Evolutionary conservation across 352 stramenopile genomes (phyloP).

Genomic region (Globisporangium spinosum): DNA sequence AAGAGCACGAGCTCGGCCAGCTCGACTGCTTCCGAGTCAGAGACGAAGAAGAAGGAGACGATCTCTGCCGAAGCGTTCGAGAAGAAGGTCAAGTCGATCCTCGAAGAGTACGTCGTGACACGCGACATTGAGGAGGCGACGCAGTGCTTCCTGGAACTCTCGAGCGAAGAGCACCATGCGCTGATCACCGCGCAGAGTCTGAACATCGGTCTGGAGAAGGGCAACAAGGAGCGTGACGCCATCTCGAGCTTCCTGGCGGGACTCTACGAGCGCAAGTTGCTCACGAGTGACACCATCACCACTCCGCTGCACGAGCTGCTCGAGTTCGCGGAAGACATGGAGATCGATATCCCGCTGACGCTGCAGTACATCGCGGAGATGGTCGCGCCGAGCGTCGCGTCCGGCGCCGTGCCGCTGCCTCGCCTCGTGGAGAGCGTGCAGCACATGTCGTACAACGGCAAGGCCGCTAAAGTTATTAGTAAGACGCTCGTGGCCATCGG

Average conservation of each 20-base stretch:
- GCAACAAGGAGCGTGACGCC: constrained; percentile 53
- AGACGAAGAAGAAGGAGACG: constrained; percentile 4
- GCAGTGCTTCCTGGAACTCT: constrained; percentile 49
- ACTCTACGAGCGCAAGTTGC: constrained; percentile 44
- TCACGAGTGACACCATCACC: constrained; percentile 38
- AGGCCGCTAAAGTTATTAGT: constrained; percentile 58
- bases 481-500: constrained; percentile 40
- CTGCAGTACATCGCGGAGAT: constrained; percentile 69
- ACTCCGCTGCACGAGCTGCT: constrained; percentile 51
- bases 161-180: constrained; percentile 43
- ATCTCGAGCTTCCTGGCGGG: constrained; percentile 51
- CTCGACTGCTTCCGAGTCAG: constrained; percentile 7
- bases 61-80: constrained; percentile 57
- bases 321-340: constrained; percentile 75
- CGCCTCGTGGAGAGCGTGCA: constrained; percentile 43
- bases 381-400: constrained; percentile 54
- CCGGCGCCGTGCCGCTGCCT: constrained; percentile 34
- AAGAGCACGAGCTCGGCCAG: constrained; percentile 9
- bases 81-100: constrained; percentile 85
- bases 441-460: constrained; percentile 54
- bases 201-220: constrained; percentile 72
- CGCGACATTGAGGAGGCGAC: constrained; percentile 82
- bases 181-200: constrained; percentile 49
- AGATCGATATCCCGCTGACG: constrained; percentile 79
- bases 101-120: constrained; percentile 83